A percentile compares a stretch with the other conserved stretches of the same genome.
These are phyloP conservation scores for Trichoderma harzianum DNA, from an alignment of 2,329 filamentous ascomycete genomes.

Conservation along the genomic window DNA sequence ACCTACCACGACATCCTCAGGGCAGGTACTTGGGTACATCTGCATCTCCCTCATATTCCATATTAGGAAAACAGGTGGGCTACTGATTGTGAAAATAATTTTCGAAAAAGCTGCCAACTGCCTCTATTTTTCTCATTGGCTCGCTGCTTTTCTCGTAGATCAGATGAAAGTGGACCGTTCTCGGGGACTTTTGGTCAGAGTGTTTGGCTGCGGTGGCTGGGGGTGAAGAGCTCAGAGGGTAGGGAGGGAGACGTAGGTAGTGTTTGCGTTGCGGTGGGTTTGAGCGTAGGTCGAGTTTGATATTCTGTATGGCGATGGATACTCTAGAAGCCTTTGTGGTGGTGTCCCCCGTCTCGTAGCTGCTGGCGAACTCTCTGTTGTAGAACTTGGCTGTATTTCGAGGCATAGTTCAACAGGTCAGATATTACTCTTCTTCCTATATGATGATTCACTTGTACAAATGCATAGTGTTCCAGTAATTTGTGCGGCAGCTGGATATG, in stretches of 20 bases:
- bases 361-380: not conserved
- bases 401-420: not conserved
- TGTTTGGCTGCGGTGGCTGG: not conserved
- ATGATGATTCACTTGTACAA: not conserved
- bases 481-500: not conserved
- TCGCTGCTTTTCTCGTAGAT: not conserved
- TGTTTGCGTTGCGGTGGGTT: not conserved
- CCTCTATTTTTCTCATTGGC: not conserved
- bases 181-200: slow-evolving; percentile 21
- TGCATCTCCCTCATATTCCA: not conserved
- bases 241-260: not conserved
- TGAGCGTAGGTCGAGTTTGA: not conserved
- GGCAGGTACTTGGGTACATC: not conserved
- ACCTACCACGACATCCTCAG: not conserved
- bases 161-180: slow-evolving; percentile 26
- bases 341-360: not conserved
- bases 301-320: not conserved
- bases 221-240: not conserved
- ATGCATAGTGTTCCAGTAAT: not conserved
- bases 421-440: not conserved
- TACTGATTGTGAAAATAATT: not conserved
- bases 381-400: not conserved
- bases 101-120: not conserved
- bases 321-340: not conserved
- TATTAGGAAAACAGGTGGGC: not conserved